phyloP scores from a whole-genome alignment of 805 yeast species.

The Lipomyces yamadae region DNA sequence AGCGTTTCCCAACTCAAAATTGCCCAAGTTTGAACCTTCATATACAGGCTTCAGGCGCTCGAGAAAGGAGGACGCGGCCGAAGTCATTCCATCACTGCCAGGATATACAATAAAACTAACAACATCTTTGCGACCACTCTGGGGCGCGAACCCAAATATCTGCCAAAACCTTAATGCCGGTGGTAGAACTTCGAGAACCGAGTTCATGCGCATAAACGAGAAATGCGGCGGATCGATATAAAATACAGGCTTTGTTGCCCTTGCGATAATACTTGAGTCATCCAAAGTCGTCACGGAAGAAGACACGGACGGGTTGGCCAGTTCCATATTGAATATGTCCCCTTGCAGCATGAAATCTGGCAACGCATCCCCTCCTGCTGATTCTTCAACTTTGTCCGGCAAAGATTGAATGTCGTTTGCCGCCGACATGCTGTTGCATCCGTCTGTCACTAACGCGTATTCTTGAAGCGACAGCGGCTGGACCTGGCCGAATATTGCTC shows the following conservation, averaged over 20 bases:
- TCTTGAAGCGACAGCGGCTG: conserved; percentile 25
- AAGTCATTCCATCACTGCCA: conserved; percentile 37
- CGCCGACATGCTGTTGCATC: not conserved
- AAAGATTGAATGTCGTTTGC: not conserved
- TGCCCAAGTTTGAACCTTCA: conserved; percentile 47
- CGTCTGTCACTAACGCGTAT: conserved; percentile 24
- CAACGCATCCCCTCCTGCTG: conserved; percentile 5
- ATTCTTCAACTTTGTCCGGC: conserved; percentile 6
- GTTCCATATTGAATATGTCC: conserved; percentile 16
- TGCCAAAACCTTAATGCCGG: conserved; percentile 50
- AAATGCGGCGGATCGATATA: conserved; percentile 43
- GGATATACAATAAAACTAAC: conserved; percentile 43
- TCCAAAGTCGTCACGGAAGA: not conserved
- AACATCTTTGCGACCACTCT: conserved; percentile 42
- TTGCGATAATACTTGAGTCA: conserved; percentile 6
- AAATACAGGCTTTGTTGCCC: conserved; percentile 16
- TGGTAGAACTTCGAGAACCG: conserved; percentile 45
- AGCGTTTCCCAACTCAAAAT: conserved; percentile 29
- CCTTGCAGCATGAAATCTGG: conserved; percentile 18
- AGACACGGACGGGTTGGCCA: not conserved
- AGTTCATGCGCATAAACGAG: conserved; percentile 41
- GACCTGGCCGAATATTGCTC: conserved; percentile 24
- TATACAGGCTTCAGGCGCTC: conserved; percentile 43
- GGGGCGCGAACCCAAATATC: conserved; percentile 47
- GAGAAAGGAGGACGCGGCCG: conserved; percentile 40